These are phyloP conservation scores for Daedaleopsis nitida DNA, from an alignment of 768 basidiomycete genomes.

Conservation along the genomic window DNA sequence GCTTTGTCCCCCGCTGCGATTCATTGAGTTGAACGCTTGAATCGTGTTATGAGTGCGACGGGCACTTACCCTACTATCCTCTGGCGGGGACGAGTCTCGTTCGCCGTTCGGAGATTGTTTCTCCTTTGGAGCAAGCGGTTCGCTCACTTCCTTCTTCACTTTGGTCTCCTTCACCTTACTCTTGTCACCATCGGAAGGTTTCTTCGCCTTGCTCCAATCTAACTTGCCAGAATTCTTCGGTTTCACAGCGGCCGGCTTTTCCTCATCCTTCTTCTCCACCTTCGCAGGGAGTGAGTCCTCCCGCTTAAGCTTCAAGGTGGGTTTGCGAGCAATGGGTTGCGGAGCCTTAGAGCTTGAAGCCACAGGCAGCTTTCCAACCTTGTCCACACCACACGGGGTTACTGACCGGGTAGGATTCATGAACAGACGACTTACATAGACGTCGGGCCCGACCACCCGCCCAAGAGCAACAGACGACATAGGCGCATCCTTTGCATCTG, in stretches of 20 bases:
- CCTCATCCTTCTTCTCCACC: constrained; percentile 27
- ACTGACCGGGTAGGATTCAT: too few relatives aligned
- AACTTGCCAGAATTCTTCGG: constrained; percentile 49
- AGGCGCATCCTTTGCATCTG: constrained; percentile 32
- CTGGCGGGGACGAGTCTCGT: constrained; percentile 4
- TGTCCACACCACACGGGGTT: not conserved
- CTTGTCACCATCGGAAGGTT: constrained; percentile 19
- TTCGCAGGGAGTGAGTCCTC: not conserved
- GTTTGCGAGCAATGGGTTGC: constrained; percentile 13
- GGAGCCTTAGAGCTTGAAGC: constrained; percentile 20
- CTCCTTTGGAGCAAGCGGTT: constrained; percentile 14
- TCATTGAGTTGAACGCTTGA: not conserved
- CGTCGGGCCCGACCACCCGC: constrained; percentile 30
- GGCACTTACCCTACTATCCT: constrained; percentile 17
- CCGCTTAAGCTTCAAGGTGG: constrained; percentile 13
- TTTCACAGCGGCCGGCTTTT: constrained; percentile 31
- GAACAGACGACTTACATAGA: constrained; percentile 22
- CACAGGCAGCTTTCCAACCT: constrained; percentile 23
- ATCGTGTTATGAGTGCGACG: not conserved
- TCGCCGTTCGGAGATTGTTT: constrained; percentile 19
- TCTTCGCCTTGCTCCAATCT: constrained; percentile 62
- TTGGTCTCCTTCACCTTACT: constrained; percentile 11
- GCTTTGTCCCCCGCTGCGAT: constrained; percentile 33
- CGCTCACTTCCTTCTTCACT: constrained; percentile 22
- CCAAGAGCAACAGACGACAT: constrained; percentile 27